Evolutionary conservation across 2,329 filamentous ascomycete species (phyloP).

Genomic region (Calonectria montana): DNA sequence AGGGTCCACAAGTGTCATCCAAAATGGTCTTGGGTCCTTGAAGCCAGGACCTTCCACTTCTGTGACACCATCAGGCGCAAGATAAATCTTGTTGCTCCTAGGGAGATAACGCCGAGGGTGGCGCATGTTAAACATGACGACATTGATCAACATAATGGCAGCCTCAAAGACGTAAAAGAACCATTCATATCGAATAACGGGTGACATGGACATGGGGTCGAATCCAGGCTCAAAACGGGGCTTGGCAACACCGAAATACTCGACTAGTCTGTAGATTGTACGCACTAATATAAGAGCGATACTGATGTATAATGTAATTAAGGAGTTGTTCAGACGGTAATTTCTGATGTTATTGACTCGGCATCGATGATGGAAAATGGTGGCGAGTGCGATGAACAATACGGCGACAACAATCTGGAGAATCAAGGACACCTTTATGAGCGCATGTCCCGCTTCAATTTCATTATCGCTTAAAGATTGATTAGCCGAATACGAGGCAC

Average conservation of each 20-base stretch:
- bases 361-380: conserved; percentile 60
- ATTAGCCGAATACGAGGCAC: conserved; percentile 61
- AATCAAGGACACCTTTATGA: conserved; percentile 63
- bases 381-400: conserved; percentile 61
- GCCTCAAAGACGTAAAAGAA: conserved; percentile 71
- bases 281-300: conserved; percentile 61
- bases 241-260: conserved; percentile 65
- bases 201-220: conserved; percentile 51
- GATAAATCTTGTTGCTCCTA: conserved; percentile 59
- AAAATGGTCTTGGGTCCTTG: conserved; percentile 58
- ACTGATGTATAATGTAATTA: conserved; percentile 64
- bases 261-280: conserved; percentile 69
- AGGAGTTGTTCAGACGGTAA: conserved; percentile 47
- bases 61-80: conserved; percentile 60
- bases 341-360: conserved; percentile 48
- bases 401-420: conserved; percentile 66
- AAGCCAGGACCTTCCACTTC: conserved; percentile 63
- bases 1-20: conserved; percentile 55
- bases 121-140: conserved; percentile 59
- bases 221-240: conserved; percentile 52
- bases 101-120: conserved; percentile 66
- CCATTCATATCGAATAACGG: conserved; percentile 67
- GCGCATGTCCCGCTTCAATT: conserved; percentile 55
- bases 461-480: conserved; percentile 50
- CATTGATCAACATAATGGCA: conserved; percentile 63